Evolutionary conservation across 345 rosid genomes (phyloP), one percentile per base, ranked within the genome.

Genomic region (Boechera retrofracta): DNA sequence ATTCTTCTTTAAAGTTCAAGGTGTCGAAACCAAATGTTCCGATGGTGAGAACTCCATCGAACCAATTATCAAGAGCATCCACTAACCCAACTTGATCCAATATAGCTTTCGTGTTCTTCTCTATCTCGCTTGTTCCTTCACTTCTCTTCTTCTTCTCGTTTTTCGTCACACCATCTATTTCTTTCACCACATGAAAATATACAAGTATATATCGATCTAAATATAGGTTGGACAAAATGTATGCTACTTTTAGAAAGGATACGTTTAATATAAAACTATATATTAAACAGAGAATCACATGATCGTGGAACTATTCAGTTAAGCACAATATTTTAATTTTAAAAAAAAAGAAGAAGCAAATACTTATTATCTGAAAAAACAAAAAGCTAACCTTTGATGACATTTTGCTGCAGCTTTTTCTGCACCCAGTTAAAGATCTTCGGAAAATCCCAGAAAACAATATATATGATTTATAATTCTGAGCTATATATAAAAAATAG

Each of bases 351-450:
- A 42, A 29, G 3, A 28, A 10, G 5, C 44, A 41, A 42, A 66
- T 51, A 53, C 16, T 31, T 10, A n/a, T 21, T 2, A 53, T n/a
- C 4, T 2, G 39, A 5, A 52, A 21, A 55, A 44, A 38, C 45
- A 42, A 7, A 28, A 38, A 60, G 12, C 80, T 66, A 85, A 89
- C 95, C 97, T 92, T 86, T 90, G 75, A 82, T 63, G 59, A 85
- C 67, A 78, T 78, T 83, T 38, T 86, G 86, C 86, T 85, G 79
- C 82, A 89, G 81, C 85, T 84, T 87, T 82, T 81, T 86, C 44
- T 94, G 94, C 88, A 91, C 82, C 98, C 98, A 94, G 67, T 85
- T 88, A 85, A 94, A 94, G 84, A 94, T 88, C 97, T 78, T 59
- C 47, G 24, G 4, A 24, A 41, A 26, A 32, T 31, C 7, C 38